Percentiles rank a stretch among this genome's conserved stretches.
phyloP scores from a whole-genome alignment of 2,329 filamentous ascomycete species.

The Penicillium sp. region DNA sequence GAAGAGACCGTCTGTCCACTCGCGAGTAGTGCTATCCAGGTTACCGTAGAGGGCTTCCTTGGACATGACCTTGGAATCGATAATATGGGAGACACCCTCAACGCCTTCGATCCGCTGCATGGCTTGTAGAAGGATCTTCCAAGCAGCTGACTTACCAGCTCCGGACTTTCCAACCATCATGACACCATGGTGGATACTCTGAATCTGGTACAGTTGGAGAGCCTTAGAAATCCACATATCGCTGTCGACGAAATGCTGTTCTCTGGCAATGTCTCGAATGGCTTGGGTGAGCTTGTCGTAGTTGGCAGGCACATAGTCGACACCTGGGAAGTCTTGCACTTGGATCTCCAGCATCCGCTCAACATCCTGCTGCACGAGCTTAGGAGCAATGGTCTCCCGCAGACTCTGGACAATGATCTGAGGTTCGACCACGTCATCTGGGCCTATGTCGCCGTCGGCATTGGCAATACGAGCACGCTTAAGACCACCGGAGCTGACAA shows the following conservation, averaged over 20 bases:
- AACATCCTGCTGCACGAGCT: conserved; percentile 88
- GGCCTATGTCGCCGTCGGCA: conserved; percentile 54
- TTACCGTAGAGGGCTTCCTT: conserved; percentile 97
- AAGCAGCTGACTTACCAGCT: conserved; percentile 93
- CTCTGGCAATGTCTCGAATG: conserved; percentile 74
- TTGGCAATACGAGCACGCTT: conserved; percentile 74
- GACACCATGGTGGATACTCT: conserved; percentile 95
- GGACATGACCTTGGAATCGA: conserved; percentile 99
- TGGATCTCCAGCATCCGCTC: conserved; percentile 84
- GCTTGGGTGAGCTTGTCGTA: conserved; percentile 73
- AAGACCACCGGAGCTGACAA: conserved; percentile 89
- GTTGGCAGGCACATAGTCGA: conserved; percentile 87
- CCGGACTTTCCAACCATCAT: conserved; percentile 99
- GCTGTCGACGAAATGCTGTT: conserved; percentile 82
- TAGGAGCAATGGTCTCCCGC: conserved; percentile 95
- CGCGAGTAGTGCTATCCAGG: conserved; percentile 90
- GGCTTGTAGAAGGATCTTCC: conserved; percentile 87
- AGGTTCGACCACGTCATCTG: conserved; percentile 75
- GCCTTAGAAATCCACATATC: conserved; percentile 98
- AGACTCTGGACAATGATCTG: conserved; percentile 99
- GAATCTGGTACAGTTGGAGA: conserved; percentile 95
- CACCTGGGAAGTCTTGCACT: conserved; percentile 78
- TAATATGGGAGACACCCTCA: conserved; percentile 94
- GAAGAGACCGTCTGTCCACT: conserved; percentile 98
- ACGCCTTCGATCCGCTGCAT: conserved; percentile 84